Percentiles rank a stretch among this genome's conserved stretches.
phyloP scores from a whole-genome alignment of 2,329 filamentous ascomycete species.

The Trichocomaceae sp. region DNA sequence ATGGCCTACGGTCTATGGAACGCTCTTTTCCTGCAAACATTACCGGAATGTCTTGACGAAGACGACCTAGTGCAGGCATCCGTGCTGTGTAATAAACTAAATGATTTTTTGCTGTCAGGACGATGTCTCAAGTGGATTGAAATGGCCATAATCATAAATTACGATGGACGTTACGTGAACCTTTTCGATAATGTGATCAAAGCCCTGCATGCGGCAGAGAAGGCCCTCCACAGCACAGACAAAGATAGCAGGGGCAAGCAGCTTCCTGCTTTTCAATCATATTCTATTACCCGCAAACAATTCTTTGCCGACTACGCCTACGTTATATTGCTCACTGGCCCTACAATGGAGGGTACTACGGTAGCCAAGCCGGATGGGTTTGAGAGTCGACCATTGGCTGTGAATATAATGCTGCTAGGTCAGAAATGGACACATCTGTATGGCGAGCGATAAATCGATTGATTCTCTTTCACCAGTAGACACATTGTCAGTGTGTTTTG shows the following conservation, averaged over 20 bases:
- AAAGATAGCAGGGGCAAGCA: neutral
- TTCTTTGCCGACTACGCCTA: slow-evolving; percentile 4
- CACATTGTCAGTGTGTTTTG: no score
- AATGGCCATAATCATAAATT: slow-evolving; percentile 5
- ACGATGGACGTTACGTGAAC: neutral
- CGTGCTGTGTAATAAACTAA: neutral
- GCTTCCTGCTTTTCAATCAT: neutral
- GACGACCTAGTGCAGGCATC: slow-evolving; percentile 2
- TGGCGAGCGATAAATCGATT: no score
- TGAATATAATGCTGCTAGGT: neutral
- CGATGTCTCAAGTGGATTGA: slow-evolving; percentile 5
- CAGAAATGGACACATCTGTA: neutral
- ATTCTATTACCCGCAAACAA: neutral
- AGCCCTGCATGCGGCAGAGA: neutral
- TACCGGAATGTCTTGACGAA: neutral
- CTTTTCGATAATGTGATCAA: neutral
- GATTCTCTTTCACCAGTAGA: no score
- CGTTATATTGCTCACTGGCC: neutral
- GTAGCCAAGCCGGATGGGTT: neutral
- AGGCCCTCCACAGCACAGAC: neutral
- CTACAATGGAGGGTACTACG: neutral
- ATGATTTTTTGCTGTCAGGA: neutral
- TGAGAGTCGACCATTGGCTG: neutral
- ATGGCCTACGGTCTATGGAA: slow-evolving; percentile 4
- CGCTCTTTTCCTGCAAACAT: neutral